Evolutionary conservation across 306 rosid species (phyloP), one percentile per base, ranked within the genome.

Genomic region (Prunus mume): DNA sequence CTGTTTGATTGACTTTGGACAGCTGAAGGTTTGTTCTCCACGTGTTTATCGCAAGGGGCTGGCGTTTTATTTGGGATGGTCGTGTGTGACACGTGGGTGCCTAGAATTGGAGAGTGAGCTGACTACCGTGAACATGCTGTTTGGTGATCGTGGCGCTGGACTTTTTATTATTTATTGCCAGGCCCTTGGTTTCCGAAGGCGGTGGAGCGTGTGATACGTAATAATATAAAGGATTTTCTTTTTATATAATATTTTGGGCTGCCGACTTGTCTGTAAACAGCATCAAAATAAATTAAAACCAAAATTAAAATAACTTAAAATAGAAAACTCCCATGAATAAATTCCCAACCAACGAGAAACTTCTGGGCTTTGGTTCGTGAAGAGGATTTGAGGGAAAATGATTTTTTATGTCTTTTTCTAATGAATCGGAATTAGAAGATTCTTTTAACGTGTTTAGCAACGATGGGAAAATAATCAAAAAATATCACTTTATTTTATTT

Each of bases 1-100:
- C 56, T 47, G 12, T 50, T 13, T 1, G 8, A 9, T 45, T 43
- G 27, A 9, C 15, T 22, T 45, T 11, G 10, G 57, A 78, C 72
- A 63, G 76, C 41, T 6, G 6, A 2, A 22, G 6, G 2, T 43
- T 6, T 10, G 61, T 24, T 15, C 45, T 73, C 76, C 89, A 81
- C 81, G 85, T 76, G 68, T 9, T 27, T 11, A 12, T 10, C 38
- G 41, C 20, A 2, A 34, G 27, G 18, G 20, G 28, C 13, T 15
- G 32, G 13, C 22, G 12, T 13, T 22, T 22, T 1, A 8, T 63
- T 14, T 8, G 20, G 1, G 22, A 28, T n/a, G 19, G 13, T 51
- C 25, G 41, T n/a, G 19, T 2, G 0, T 10, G 18, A 5, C 4
- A 65, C 72, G 24, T 65, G 72, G 55, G 6, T 1, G 3, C 0